Evolutionary conservation across 2,329 filamentous ascomycete species (phyloP), one percentile per base, ranked within the genome.

Genomic region (Ophiostoma piceae): DNA sequence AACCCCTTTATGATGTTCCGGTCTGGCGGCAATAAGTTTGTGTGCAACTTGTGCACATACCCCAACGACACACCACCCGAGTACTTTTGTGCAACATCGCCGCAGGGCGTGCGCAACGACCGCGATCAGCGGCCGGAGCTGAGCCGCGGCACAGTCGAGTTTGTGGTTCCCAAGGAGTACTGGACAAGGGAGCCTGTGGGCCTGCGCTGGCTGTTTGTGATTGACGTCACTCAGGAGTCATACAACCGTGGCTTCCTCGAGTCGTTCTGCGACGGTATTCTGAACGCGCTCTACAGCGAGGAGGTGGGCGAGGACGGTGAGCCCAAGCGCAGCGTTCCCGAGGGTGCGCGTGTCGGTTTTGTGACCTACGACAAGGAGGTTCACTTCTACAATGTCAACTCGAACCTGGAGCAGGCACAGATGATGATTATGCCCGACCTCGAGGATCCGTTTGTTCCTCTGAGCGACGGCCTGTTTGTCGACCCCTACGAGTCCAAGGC

Each of bases 1-100:
- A 99, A 99, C 77, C 95, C 95, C 1, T 99, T 99, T 78, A 98
- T 99, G 95, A 91, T 94, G 77, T 99, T 99, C 84, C 87, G 91
- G 71, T 90, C 91, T 19, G 94, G 94, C 51, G 95, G 95, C 70
- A 97, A 94, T 81, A 97, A 96, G 78, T 96, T 97, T 78, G 92
- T 97, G 68, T 99, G 95, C 82, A 99, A 99, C 77, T 92, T 99
- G 81, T 99, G 95, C 82, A 95, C 91, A 29, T 96, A 98, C 78
- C 93, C 95, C 67, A 99, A 98, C 78, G 95, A 99, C 76, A 96
- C 96, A 0, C 84, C 92, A 0, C 81, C 91, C 1, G 94, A 97
- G 77, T 99, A 99, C 80, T 99, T 96, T 78, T 91, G 92, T 69
- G 94, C 95, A 22, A 92, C 92, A 35, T 94, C 92, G 75, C 92